phyloP scores from a whole-genome alignment of 352 stramenopile species.

The Pilasporangium apinafurcum region DNA sequence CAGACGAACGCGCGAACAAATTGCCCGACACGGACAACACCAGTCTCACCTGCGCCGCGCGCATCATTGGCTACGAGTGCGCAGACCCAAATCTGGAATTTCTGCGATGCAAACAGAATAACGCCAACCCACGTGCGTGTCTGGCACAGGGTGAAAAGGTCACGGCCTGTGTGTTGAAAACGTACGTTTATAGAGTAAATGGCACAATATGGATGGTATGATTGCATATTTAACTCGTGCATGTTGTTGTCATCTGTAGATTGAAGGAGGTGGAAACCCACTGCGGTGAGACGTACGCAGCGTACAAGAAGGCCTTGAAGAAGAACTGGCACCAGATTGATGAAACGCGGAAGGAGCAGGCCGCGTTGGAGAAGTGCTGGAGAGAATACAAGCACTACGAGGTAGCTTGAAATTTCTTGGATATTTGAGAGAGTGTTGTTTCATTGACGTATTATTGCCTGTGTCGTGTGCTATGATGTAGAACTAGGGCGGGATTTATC shows the following conservation, averaged over 20 bases:
- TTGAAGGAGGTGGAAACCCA: constrained; percentile 73
- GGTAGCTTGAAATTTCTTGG: constrained; percentile 1
- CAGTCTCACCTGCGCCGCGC: constrained; percentile 79
- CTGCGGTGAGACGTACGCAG: constrained; percentile 80
- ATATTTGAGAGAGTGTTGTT: background rate
- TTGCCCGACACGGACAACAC: constrained; percentile 84
- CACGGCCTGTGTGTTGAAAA: constrained; percentile 81
- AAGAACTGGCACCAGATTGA: constrained; percentile 87
- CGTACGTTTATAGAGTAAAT: constrained; percentile 63
- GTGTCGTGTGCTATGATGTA: background rate
- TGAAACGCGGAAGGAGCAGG: constrained; percentile 79
- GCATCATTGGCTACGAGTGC: constrained; percentile 79
- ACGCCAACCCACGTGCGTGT: constrained; percentile 76
- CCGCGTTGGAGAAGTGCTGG: constrained; percentile 82
- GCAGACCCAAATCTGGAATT: constrained; percentile 80
- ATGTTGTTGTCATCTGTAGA: constrained; percentile 13
- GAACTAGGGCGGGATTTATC: constrained; percentile 5
- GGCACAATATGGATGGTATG: too few species aligned
- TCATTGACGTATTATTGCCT: too few species aligned
- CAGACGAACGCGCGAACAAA: constrained; percentile 43
- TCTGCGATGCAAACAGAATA: constrained; percentile 81
- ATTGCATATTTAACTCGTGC: background rate
- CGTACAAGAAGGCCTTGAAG: constrained; percentile 86
- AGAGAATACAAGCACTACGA: constrained; percentile 71
- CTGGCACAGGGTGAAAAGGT: constrained; percentile 85